Base-by-base conservation (phyloP, 129 eudicot genomes). In the Arctium lappa region DNA sequence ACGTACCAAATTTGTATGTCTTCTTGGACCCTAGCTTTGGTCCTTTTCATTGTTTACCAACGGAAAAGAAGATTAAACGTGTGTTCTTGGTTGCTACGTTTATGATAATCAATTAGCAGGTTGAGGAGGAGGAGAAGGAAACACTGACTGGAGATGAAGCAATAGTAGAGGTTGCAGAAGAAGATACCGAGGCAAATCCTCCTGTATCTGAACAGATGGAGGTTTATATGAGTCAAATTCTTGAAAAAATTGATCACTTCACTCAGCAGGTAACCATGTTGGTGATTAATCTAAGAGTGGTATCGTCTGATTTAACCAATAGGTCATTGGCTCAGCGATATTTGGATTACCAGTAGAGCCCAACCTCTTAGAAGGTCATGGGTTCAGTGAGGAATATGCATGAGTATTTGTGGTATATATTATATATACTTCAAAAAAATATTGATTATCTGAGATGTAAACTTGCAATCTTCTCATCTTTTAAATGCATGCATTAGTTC, bases 121-220 rank as follows among this genome's bases (percentile, higher is more conserved):
- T 82, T 88, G 92, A 91, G 84, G 90, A 86, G 60, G 92, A 91
- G 84, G 90, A 86, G 60, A 77, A 85, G 76, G 91, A 85, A 78
- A 78, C 39, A 33, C 42, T 39, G 73, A 72, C 75, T 40, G 84
- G 72, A 80, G 89, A 85, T 80, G 90, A 83, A 78, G 83, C 87
- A 27, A 50, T 46, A 83, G 90, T 80, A 29, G 91, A 86, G 62
- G 80, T 44, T 83, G 79, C 88, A 80, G 97, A 85, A 73, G 98
- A 87, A 87, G 98, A 86, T 80, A 72, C 82, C 0, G 94, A 83
- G 81, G 76, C 81, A 34, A 85, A 69, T 80, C 81, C 80, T 75
- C 84, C 87, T 56, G 91, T 86, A 75, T 94, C 98, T 77, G 97
- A 92, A 83, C 94, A 88, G 73, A 88, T 92, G 89, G 92, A 88